These are phyloP conservation scores for Actinomortierella ambigua DNA, from an alignment of 371 early-diverging fungal genomes.

Conservation along the genomic window DNA sequence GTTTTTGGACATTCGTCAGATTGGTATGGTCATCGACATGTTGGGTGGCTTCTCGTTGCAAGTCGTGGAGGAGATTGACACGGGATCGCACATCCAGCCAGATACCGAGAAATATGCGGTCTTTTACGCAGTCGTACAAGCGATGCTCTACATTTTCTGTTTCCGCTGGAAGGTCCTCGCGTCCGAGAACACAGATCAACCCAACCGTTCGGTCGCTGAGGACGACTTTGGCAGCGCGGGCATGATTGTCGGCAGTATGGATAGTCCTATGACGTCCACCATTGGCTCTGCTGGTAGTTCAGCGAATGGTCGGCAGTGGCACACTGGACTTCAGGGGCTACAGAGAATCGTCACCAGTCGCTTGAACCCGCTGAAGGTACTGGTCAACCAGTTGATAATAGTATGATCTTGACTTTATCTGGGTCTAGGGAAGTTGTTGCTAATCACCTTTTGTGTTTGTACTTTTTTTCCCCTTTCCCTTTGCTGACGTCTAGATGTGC, in stretches of 20 bases:
- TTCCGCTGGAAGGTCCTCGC: slow-evolving; percentile 89
- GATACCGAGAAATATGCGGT: slow-evolving; percentile 69
- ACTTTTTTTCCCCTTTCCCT: neutral
- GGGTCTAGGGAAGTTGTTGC: no score
- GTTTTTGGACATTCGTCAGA: slow-evolving; percentile 63
- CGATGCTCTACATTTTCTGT: slow-evolving; percentile 90
- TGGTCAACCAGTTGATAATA: no score
- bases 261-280: slow-evolving; percentile 8
- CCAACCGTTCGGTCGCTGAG: slow-evolving; percentile 45
- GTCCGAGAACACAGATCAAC: slow-evolving; percentile 14
- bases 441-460: neutral
- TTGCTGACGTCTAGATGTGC: slow-evolving; percentile 59
- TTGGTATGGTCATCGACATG: slow-evolving; percentile 68
- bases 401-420: no score
- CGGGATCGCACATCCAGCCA: slow-evolving; percentile 29
- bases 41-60: slow-evolving; percentile 71
- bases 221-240: slow-evolving; percentile 49
- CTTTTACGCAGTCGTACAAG: slow-evolving; percentile 91
- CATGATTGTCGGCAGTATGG: slow-evolving; percentile 45
- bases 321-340: slow-evolving; percentile 63
- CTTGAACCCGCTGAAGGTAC: slow-evolving; percentile 84
- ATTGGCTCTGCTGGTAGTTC: slow-evolving; percentile 1
- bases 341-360: slow-evolving; percentile 80
- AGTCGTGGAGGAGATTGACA: slow-evolving; percentile 74
- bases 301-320: slow-evolving; percentile 48